These are phyloP conservation scores for Drosera capensis DNA, from an alignment of 148 eudicot genomes.

Conservation along the genomic window DNA sequence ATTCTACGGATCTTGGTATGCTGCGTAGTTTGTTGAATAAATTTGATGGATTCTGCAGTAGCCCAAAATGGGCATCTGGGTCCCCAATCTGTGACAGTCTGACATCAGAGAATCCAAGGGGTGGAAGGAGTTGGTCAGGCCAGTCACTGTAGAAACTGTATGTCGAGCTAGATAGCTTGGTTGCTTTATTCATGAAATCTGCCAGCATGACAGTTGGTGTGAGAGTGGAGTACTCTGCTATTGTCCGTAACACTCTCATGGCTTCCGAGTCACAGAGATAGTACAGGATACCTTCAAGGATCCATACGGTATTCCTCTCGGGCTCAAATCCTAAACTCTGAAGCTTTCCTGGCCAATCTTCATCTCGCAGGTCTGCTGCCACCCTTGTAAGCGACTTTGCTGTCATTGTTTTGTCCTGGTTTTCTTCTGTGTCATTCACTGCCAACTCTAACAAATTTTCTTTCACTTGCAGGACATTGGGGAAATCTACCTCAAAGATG, in stretches of 20 bases:
- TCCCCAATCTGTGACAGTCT: slow-evolving; percentile 87
- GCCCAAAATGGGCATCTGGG: slow-evolving; percentile 83
- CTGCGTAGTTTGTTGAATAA: slow-evolving; percentile 64
- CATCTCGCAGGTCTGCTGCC: slow-evolving; percentile 53
- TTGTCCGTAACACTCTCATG: slow-evolving; percentile 47
- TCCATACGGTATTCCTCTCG: slow-evolving; percentile 80
- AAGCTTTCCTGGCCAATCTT: slow-evolving; percentile 68
- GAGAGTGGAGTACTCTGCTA: slow-evolving; percentile 47
- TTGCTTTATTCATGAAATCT: slow-evolving; percentile 87
- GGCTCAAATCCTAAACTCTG: slow-evolving; percentile 56
- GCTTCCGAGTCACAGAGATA: slow-evolving; percentile 54
- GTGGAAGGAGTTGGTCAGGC: slow-evolving; percentile 83
- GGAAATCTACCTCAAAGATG: slow-evolving; percentile 78
- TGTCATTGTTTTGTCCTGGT: slow-evolving; percentile 21
- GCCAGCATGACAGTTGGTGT: slow-evolving; percentile 80
- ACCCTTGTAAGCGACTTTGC: slow-evolving; percentile 64
- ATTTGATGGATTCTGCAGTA: slow-evolving; percentile 64
- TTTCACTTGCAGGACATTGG: slow-evolving; percentile 71
- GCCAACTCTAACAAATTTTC: slow-evolving; percentile 58
- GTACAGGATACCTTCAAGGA: slow-evolving; percentile 78
- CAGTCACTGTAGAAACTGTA: slow-evolving; percentile 80
- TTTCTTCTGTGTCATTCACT: slow-evolving; percentile 21
- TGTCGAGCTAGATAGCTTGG: slow-evolving; percentile 40
- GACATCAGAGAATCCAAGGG: slow-evolving; percentile 75
- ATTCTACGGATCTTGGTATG: slow-evolving; percentile 81